phyloP scores from a whole-genome alignment of 208 protist genomes.

The Wallacemonas sp. region DNA sequence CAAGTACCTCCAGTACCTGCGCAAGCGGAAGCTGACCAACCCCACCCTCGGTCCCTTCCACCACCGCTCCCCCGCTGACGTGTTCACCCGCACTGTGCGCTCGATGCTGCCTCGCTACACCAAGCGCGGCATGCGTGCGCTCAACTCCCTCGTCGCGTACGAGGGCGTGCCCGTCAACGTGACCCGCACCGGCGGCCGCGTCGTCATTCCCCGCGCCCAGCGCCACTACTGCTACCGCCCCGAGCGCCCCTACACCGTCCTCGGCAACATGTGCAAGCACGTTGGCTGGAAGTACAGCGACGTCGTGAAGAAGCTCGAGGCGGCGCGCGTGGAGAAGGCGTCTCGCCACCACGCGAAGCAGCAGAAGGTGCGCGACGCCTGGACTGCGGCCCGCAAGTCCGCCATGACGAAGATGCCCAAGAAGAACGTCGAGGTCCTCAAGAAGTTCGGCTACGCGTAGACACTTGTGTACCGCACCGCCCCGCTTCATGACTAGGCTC shows the following conservation, averaged over 20 bases:
- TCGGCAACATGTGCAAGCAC: slow-evolving; percentile 89
- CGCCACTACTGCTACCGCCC: slow-evolving; percentile 70
- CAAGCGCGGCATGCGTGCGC: slow-evolving; percentile 79
- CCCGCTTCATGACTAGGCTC: neutral
- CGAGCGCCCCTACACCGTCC: slow-evolving; percentile 77
- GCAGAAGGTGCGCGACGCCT: slow-evolving; percentile 62
- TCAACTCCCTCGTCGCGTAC: slow-evolving; percentile 76
- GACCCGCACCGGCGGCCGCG: slow-evolving; percentile 58
- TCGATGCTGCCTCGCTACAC: slow-evolving; percentile 97
- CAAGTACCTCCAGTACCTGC: slow-evolving; percentile 92
- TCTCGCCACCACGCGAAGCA: slow-evolving; percentile 67
- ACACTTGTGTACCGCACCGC: neutral
- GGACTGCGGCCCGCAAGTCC: slow-evolving; percentile 64
- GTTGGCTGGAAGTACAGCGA: slow-evolving; percentile 89
- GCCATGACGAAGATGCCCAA: slow-evolving; percentile 81
- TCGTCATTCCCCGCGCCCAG: slow-evolving; percentile 74
- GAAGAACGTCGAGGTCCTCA: slow-evolving; percentile 84
- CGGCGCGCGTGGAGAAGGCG: slow-evolving; percentile 71
- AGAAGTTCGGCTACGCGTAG: slow-evolving; percentile 91
- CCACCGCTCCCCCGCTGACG: slow-evolving; percentile 95
- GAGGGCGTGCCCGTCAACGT: slow-evolving; percentile 80
- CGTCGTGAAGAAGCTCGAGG: slow-evolving; percentile 79
- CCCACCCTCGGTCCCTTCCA: slow-evolving; percentile 97
- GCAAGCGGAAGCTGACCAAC: slow-evolving; percentile 98
- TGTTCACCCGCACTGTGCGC: slow-evolving; percentile 95